These are phyloP conservation scores for Lepraria neglecta DNA, from an alignment of 495 filamentous ascomycete genomes.

Conservation along the genomic window DNA sequence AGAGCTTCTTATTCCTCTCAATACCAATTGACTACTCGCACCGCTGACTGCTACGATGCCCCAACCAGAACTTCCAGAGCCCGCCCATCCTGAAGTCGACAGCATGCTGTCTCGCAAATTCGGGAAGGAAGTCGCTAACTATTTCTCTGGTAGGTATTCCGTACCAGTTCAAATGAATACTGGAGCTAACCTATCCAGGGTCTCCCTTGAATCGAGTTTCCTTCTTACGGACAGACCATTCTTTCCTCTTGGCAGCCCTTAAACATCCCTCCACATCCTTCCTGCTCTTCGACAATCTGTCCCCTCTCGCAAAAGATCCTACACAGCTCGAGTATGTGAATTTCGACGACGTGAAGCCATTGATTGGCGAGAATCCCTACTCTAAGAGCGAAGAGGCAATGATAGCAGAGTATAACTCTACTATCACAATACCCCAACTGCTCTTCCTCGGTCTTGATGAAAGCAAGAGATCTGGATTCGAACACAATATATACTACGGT, in stretches of 20 bases:
- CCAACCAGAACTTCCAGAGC: conserved; percentile 43
- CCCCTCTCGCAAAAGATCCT: conserved; percentile 60
- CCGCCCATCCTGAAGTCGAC: conserved; percentile 60
- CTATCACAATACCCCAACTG: conserved; percentile 55
- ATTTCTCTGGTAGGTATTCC: conserved; percentile 67
- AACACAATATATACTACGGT: conserved; percentile 62
- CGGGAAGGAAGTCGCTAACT: conserved; percentile 86
- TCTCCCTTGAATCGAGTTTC: conserved; percentile 73
- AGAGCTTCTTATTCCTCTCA: not conserved
- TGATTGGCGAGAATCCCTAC: conserved; percentile 70
- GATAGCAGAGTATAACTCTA: conserved; percentile 69
- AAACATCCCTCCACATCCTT: conserved; percentile 64
- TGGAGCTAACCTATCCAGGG: conserved; percentile 38
- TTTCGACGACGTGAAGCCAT: conserved; percentile 54
- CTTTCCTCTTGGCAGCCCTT: conserved; percentile 71
- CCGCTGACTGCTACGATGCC: conserved; percentile 18
- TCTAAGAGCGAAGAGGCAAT: conserved; percentile 64
- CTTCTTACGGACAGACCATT: conserved; percentile 74
- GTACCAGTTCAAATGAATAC: not conserved
- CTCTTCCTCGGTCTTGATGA: conserved; percentile 88
- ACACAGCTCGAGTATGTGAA: conserved; percentile 55
- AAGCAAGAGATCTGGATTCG: conserved; percentile 34
- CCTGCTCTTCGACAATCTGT: conserved; percentile 70
- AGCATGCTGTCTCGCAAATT: conserved; percentile 83
- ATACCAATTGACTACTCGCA: not conserved